Evolutionary conservation across 2,329 filamentous ascomycete species (phyloP).

Genomic region (Sordariomycetes sp.): DNA sequence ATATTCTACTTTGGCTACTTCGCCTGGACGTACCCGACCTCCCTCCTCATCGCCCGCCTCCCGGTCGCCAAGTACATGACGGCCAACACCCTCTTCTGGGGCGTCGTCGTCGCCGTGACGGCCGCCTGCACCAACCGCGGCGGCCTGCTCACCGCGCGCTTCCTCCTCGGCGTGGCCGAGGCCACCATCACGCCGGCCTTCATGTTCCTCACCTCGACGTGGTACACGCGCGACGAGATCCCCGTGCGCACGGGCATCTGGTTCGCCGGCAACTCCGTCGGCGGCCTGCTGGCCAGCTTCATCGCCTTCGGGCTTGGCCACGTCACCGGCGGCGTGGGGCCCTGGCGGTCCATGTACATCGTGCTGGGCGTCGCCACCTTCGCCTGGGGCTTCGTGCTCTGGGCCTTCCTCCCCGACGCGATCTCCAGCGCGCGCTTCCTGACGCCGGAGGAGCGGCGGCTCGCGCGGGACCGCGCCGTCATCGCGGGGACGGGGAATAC

Average conservation of each 20-base stretch:
- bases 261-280: slow-evolving; percentile 4
- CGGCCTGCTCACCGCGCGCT: slow-evolving; percentile 22
- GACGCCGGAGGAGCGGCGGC: not conserved
- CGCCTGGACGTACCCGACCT: too few relatives aligned
- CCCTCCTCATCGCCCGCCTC: too few relatives aligned
- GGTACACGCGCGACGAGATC: not conserved
- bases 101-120: slow-evolving; percentile 10
- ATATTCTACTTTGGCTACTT: too few relatives aligned
- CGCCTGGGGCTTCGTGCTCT: not conserved
- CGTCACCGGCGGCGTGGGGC: slow-evolving; percentile 5
- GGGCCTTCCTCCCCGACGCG: not conserved
- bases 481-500: not conserved
- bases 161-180: slow-evolving; percentile 34
- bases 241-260: slow-evolving; percentile 1
- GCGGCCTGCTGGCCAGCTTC: slow-evolving; percentile 15
- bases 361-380: not conserved
- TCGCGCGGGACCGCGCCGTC: not conserved
- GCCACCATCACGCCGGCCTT: slow-evolving; percentile 35
- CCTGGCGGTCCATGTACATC: not conserved
- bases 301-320: slow-evolving; percentile 21
- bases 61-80: too few relatives aligned
- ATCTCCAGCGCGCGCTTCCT: not conserved
- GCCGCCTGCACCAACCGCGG: slow-evolving; percentile 9
- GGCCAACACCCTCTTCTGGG: not conserved
- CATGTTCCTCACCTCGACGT: slow-evolving; percentile 38